Base-by-base conservation (phyloP, 2,329 filamentous ascomycete species). In the Cordyceps militaris region DNA sequence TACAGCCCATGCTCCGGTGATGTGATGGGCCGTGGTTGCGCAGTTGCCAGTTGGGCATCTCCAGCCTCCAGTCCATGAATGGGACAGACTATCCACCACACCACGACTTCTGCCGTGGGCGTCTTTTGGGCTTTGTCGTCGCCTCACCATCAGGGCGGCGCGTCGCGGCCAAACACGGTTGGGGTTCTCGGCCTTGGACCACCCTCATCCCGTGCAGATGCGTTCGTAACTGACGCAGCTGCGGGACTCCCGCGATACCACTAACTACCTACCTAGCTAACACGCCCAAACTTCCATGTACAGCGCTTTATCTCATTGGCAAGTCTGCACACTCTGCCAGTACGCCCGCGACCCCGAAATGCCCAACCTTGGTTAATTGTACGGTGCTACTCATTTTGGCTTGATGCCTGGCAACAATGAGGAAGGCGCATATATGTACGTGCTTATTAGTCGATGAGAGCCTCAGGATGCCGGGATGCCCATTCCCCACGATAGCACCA, bases 41-140 rank as follows among this genome's bases (percentile, higher is more conserved):
- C n/a, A n/a, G n/a, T n/a, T n/a, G n/a, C n/a, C n/a, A n/a, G 53
- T 56, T 56, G 53, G 53, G 53, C 53, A 48, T 48, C 53, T 56
- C 53, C 44, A 11, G 34, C 43, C 38, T 46, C 51, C 40, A 6
- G 28, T 19, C 13, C 30, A 14, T 55, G 30, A 44, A n/a, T 54
- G 42, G n/a, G 42, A 54, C 19, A 40, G 32, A 21, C 42, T 19
- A 54, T 13, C 28, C 51, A 54, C 28, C 30, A 52, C 36, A 30
- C 36, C 49, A 34, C 21, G 13, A 44, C 14, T 40, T 24, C 30
- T 24, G 14, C 24, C 10, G 24, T 42, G 21, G 8, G 9, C 30
- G 7, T 54, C 14, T 42, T 42, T 30, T 24, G 51, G 42, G 40
- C 40, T 47, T 13, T 6, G 16, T 47, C 21, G 19, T 40, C 32